Evolutionary conservation across 176 grass and related monocot species (phyloP), one percentile per base, ranked within the genome.

Genomic region (Lolium multiflorum): DNA sequence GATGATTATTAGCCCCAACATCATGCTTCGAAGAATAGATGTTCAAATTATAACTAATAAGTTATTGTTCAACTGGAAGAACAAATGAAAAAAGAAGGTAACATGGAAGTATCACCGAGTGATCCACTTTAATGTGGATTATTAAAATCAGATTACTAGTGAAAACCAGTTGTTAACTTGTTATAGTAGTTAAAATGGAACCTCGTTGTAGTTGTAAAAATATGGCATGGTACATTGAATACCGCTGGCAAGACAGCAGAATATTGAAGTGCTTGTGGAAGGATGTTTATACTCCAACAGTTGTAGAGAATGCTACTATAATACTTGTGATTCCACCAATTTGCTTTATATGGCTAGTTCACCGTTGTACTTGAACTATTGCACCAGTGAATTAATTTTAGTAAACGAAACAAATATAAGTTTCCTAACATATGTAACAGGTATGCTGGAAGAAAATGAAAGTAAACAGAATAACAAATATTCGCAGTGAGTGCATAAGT

Each of bases 41-140:
- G 3, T 52, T 68, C 18, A 71, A 71, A 71, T 57, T 71, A 21
- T 72, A 72, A 58, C n/a, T 44, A 58, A 71, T n/a, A 71, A 44
- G 17, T 18, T 71, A 46, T 16, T 72, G 8, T 26, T 71, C 35
- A 70, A 58, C 17, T 81, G 16, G 37, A 64, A 17, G 24, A 63
- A 38, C 62, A 82, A 69, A 82, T 55, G 58, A 52, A 52, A 80
- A 71, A 41, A 26, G 67, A 81, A 55, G 20, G 35, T 51, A 41
- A 3, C 65, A 56, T 43, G 49, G 49, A 75, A 75, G 21, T 28
- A 75, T 58, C 46, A 26, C 3, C 16, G 20, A 38, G 18, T 15
- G 63, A 64, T 35, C 17, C 26, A 68, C 61, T 31, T 31, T 28
- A 76, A 16, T 74, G 46, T 26, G 24, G 31, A 54, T 31, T 44